A percentile compares a stretch with the other conserved stretches of the same genome.
Evolutionary conservation across 2,329 filamentous ascomycete species (phyloP).

Genomic region (Neonectria neomacrospora): DNA sequence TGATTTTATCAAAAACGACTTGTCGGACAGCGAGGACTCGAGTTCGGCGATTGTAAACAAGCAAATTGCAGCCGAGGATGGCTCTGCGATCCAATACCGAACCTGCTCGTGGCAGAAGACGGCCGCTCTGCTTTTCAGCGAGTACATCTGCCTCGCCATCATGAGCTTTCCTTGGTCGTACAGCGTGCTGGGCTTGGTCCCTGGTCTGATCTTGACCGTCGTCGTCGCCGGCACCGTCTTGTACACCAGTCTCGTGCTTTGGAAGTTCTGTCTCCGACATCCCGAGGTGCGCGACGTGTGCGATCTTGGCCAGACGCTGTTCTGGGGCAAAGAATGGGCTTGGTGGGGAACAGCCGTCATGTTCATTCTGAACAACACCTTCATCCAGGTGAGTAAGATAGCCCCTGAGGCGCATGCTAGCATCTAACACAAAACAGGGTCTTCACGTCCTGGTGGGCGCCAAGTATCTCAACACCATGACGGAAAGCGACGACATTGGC

Average conservation of each 20-base stretch:
- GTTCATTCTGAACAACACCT: conserved; percentile 95
- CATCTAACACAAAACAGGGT: conserved; percentile 49
- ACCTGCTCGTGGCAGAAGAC: conserved; percentile 98
- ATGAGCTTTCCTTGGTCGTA: conserved; percentile 98
- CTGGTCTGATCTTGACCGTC: conserved; percentile 83
- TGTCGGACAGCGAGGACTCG: conserved; percentile 58
- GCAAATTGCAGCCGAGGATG: conserved; percentile 81
- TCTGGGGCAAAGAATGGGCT: conserved; percentile 82
- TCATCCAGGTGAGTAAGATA: conserved; percentile 67
- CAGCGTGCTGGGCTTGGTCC: conserved; percentile 85
- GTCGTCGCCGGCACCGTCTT: conserved; percentile 82
- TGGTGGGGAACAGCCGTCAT: conserved; percentile 80
- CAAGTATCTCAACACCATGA: conserved; percentile 92
- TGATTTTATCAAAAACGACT: conserved; percentile 47
- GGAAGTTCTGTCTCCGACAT: conserved; percentile 91
- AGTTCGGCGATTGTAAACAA: conserved; percentile 63
- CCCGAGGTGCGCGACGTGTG: conserved; percentile 93
- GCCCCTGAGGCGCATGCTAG: not conserved
- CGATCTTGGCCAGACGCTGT: conserved; percentile 95
- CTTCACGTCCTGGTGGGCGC: conserved; percentile 86
- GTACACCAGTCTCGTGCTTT: conserved; percentile 74
- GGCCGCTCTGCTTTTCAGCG: conserved; percentile 88
- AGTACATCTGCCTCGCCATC: conserved; percentile 92
- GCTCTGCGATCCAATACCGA: conserved; percentile 86
- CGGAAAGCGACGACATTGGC: conserved; percentile 70